Conservation (phyloP, 2,329 filamentous ascomycete species). For the Trichoderma gracile region DNA sequence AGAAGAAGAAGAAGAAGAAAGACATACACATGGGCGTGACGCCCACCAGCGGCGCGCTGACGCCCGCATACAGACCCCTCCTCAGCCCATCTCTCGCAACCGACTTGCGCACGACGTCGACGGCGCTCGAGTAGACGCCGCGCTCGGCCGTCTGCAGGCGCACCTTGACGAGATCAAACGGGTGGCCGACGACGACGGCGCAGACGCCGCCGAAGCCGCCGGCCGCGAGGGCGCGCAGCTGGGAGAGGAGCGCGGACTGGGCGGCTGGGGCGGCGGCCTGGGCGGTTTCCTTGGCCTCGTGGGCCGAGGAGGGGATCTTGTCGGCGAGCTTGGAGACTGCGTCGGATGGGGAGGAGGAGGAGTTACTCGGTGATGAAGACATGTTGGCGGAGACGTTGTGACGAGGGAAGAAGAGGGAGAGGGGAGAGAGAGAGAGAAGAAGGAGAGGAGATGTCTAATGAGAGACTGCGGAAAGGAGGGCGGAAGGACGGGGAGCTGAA, state of each 20-base stretch:
- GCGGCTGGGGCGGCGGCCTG: constrained; percentile 26
- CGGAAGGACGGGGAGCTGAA: neutral
- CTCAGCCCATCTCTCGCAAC: constrained; percentile 80
- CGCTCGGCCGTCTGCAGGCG: constrained; percentile 93
- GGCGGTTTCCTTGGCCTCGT: constrained; percentile 37
- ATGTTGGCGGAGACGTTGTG: constrained; percentile 5
- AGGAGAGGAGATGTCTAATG: neutral
- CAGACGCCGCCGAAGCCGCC: constrained; percentile 93
- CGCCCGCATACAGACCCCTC: constrained; percentile 90
- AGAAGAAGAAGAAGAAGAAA: neutral
- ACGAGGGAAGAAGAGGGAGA: neutral
- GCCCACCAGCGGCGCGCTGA: constrained; percentile 89
- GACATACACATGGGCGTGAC: constrained; percentile 98
- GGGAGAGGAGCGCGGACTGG: constrained; percentile 44
- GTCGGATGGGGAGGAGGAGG: constrained; percentile 27
- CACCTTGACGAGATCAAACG: constrained; percentile 97
- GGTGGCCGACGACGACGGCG: constrained; percentile 91
- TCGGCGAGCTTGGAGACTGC: constrained; percentile 36
- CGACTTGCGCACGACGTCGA: constrained; percentile 89
- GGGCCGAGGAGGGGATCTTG: constrained; percentile 46
- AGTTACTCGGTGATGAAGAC: neutral
- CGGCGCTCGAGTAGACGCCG: constrained; percentile 84
- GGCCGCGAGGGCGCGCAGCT: constrained; percentile 78
- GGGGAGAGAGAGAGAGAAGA: neutral
- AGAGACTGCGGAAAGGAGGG: no score